Evolutionary conservation across 306 rosid genomes (phyloP), one percentile per base, ranked within the genome.

Genomic region (Boehmeria nivea): DNA sequence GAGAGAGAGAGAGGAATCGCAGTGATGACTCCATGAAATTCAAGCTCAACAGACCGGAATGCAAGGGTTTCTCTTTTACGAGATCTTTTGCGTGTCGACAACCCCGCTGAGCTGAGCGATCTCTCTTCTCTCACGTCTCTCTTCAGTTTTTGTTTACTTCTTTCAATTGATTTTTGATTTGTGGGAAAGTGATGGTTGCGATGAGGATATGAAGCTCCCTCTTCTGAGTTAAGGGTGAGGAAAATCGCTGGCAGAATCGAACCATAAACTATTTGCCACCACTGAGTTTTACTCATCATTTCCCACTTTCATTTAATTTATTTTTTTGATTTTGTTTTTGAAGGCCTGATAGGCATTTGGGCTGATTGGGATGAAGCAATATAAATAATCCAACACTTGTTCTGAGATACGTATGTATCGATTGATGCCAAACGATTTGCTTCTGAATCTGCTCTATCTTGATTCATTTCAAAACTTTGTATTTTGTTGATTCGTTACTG

Each of bases 21-120:
- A 2, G 66, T 72, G 82, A 77, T 20, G 82, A 77, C 76, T 48
- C 62, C 63, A 61, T 64, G 36, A 84, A 72, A 76, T 86, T 84
- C 94, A 90, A 90, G 98, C 98, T 90, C 98, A 87, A 90, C 95
- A 90, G 95, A 87, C 95, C 98, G 94, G 83, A 90, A 58, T 78
- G 86, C 87, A 76, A n/a, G 81, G 72, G 72, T 68, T 64, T 77
- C 70, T 78, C 85, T 76, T 80, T 57, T 31, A 27, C 55, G 76
- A 59, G 37, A 16, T 24, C 66, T 33, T n/a, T 80, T 86, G 88
- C 85, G 80, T 86, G 94, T 90, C 88, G 95, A 86, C 12, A 1
- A 86, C 70, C 95, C 90, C 94, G 94, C 88, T 83, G 88, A 79
- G 27, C 84, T 83, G 90, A 86, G 95, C 76, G 72, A 67, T 84